Evolutionary conservation across 768 basidiomycete species (phyloP), one percentile per base, ranked within the genome.

Genomic region (Mycena epipterygia): DNA sequence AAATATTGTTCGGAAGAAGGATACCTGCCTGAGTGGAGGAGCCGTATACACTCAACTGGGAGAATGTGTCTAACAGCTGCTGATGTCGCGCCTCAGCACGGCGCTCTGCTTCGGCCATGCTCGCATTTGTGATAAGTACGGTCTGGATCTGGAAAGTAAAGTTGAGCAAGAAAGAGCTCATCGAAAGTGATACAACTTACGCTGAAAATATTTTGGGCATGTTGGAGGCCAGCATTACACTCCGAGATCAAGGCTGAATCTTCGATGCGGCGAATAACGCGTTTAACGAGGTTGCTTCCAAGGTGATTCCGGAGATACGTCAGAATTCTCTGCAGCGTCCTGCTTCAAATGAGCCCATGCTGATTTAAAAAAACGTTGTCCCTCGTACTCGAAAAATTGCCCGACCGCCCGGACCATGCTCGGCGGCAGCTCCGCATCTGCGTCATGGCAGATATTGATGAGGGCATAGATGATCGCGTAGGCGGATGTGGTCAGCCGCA

Each of bases 171-270:
- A 30, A 30, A 14, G 29, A 30, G 7, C n/a, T n/a, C n/a, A 30
- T 32, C 13, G 5, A 9, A 4, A 2, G 21, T 2, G 35, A 33
- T 57, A 14, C 39, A 59, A 17, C 41, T 21, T 27, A 59, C 57
- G 27, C 39, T 41, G 32, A 60, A 60, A 21, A 48, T 4, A 23
- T 48, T n/a, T 27, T 33, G 59, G 9, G 59, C 30, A 13, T 60
- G 59, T 16, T 48, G 27, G 3, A 60, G 44, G 13, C 59, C 59
- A 19, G 59, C 59, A 29, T 60, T 48, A 44, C 59, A 60, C 29
- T 60, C 44, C 12, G 56, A 13, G 25, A 58, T 60, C 44, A 60
- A 48, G n/a, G 59, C 30, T 2, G 39, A 29, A 16, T 58, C 56
- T 9, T 58, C 56, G 8, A 58, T 29, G 17, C 39, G 56, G 27